Base-by-base conservation (phyloP, 305 asterid species). In the Fraxinus sp. region DNA sequence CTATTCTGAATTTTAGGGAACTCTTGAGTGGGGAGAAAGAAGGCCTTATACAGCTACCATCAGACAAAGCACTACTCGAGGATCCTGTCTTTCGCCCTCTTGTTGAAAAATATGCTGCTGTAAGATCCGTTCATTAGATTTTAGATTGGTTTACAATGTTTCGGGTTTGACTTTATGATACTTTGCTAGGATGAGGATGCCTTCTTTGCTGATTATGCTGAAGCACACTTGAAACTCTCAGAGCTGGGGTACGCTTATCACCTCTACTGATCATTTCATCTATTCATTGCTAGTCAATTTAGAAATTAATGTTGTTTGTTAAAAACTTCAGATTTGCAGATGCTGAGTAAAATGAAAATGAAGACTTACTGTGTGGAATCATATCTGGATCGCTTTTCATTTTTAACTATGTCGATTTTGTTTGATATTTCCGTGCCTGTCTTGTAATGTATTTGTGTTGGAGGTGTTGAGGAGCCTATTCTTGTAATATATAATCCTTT, bases 51-150 rank as follows among this genome's bases (percentile, higher is more conserved):
- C 98, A 92, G 86, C 90, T 93, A 24, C 97, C 97, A 82, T 84
- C 97, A 41, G 98, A 94, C 90, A 93, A 92, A 80, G 94, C 97
- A 46, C 91, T 94, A 20, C 88, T 94, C 13, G 91, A 85, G 78
- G 98, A 94, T 84, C 94, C 95, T 0, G 85, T 83, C 13, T 93
- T 94, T 85, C 91, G 92, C 35, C 91, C 94, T 14, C 87, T 90
- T 1, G 97, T 94, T 2, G 91, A 93, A 72, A 94, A 89, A 92
- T 94, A 94, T 80, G 97, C 97, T 76, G 97, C 91, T 4, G 97
- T 94, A 83, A 83, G 87, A 72, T 16, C 22, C n/a, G 62, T 4
- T 59, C 30, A 8, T 62, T 22, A 62, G 13, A 30, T 62, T 22
- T 22, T 62, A 22, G 28, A 30, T 22, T 24, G 1, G 71, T 57